Percentiles rank a stretch among this genome's conserved stretches.
phyloP scores from a whole-genome alignment of 2,329 filamentous ascomycete genomes.

The Venturia carpophila region DNA sequence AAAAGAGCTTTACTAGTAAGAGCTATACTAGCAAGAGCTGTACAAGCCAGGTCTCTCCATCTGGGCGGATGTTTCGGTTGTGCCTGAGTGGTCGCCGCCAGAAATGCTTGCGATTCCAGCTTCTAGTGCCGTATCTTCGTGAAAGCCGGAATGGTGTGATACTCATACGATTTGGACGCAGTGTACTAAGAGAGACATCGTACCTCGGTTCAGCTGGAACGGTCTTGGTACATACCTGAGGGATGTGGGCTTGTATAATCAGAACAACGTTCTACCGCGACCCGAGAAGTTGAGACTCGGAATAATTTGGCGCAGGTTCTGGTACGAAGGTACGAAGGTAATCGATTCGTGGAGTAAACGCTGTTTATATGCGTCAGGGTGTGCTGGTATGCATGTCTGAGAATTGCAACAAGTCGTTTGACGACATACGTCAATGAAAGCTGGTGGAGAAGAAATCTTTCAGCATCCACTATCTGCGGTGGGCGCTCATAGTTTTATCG shows the following conservation, averaged over 20 bases:
- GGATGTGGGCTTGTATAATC: background rate
- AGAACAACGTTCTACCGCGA: background rate
- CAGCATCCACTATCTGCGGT: background rate
- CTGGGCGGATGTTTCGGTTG: background rate
- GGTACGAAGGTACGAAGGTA: background rate
- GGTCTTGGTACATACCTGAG: background rate
- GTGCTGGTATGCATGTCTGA: background rate
- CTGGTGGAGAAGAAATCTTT: background rate
- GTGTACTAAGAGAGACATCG: background rate
- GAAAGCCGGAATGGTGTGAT: background rate
- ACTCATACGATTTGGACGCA: background rate
- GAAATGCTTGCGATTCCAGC: background rate
- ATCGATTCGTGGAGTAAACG: background rate
- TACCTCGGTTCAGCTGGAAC: background rate
- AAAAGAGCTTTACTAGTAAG: too few species aligned
- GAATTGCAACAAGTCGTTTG: background rate
- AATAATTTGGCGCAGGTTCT: background rate
- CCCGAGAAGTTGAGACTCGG: background rate
- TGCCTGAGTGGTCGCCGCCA: too few species aligned
- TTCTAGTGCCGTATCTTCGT: background rate
- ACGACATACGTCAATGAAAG: background rate
- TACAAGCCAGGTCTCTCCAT: too few species aligned
- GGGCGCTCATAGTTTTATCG: background rate
- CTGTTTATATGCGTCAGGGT: background rate
- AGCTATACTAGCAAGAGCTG: too few species aligned